Base-by-base conservation (phyloP, 345 rosid species). In the Draba incana region DNA sequence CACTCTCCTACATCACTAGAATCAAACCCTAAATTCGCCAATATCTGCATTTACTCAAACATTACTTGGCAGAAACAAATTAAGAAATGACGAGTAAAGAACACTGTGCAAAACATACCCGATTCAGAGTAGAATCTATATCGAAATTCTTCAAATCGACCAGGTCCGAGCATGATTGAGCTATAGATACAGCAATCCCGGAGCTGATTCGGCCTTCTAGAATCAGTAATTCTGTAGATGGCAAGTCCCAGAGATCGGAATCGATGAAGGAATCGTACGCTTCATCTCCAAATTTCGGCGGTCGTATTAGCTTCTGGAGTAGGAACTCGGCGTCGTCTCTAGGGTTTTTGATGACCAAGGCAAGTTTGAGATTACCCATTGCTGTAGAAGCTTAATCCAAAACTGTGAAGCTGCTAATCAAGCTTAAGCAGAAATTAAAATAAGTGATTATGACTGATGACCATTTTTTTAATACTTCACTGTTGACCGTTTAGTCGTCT, bases 241-340 rank as follows among this genome's bases (percentile, higher is more conserved):
- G 98, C 52, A 92, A 77, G 84, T 92, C 97, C 96, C 93, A 88
- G 67, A 88, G 87, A 78, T 86, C 81, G 49, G 90, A 88, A 78
- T 90, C 98, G 42, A 81, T 68, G 37, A 58, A 84, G 41, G 86
- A 84, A 68, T 90, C 93, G 68, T 88, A 90, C 62, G 79, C 85
- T 43, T 80, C 82, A 15, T 86, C 83, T 52, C 77, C 75, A 72
- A 85, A 83, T 70, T 77, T 66, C 8, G 84, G 79, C 9, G 96
- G 97, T 1, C 68, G 88, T n/a, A 75, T 79, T 75, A 83, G 97
- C 76, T 78, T 88, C 30, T 71, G 41, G 45, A 93, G 80, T 16
- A 90, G 79, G 54, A 90, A 88, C 33, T 78, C 70, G 42, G 74
- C 39, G 58, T 70, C 81, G 72, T 65, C 71, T 38, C 28, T 48